Evolutionary conservation across 2,329 filamentous ascomycete genomes (phyloP), one percentile per base, ranked within the genome.

Genomic region (Epichloe amarillans): DNA sequence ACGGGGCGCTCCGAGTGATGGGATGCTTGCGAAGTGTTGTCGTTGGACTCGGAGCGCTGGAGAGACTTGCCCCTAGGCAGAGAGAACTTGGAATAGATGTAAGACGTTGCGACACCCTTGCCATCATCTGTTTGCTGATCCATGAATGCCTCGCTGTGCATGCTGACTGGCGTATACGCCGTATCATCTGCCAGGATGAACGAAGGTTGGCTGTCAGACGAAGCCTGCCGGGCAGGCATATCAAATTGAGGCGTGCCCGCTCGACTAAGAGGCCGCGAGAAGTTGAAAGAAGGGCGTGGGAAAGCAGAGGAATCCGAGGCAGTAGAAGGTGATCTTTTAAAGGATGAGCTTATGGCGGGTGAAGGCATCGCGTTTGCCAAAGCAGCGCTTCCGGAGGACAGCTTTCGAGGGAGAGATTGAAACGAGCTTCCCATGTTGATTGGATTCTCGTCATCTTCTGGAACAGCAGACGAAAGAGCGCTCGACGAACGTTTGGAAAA

Each of bases 231-330:
- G 10, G 74, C 72, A 46, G 81, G 80, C 42, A 69, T 65, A n/a
- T 84, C 79, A 57, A 75, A 69, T 43, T 61, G 69, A 15, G 79
- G 79, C 12, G 77, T 82, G 54, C 80, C 81, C 53, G 82, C 78
- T 62, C 84, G 77, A 65, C 91, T 96, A 54, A 95, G 69, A 0
- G 93, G 93, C 42, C 93, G 79, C 0, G 93, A 97, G 65, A 97
- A 97, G 67, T 98, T 97, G 69, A 94, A 91, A 0, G 86, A 81
- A 1, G 88, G 86, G 15, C 84, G 79, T 12, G 83, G 80, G 37
- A 89, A 62, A 10, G 76, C 75, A 2, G 89, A 95, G 47, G 80
- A 79, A 54, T 95, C 88, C 1, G 91, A 97, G 54, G 82, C 83
- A 38, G 88, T 76, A 0, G 93, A 97, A 2, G 89, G 88, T 1